phyloP scores from a whole-genome alignment of 2,329 filamentous ascomycete species.

The Helotiales sp. region DNA sequence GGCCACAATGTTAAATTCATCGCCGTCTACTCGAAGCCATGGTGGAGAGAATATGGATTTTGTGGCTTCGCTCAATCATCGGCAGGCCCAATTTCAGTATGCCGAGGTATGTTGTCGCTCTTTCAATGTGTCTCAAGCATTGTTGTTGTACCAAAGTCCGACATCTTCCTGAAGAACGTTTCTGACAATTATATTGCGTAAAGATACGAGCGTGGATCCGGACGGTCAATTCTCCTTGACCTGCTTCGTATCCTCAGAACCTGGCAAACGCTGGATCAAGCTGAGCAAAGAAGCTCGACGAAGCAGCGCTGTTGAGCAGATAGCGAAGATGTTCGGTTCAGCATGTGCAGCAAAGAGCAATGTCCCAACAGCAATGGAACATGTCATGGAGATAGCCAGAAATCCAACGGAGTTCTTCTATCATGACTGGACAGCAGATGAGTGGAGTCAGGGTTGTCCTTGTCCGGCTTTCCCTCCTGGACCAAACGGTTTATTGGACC shows the following conservation, averaged over 20 bases:
- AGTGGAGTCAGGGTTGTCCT: slow-evolving; percentile 5
- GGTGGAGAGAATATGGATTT: slow-evolving; percentile 29
- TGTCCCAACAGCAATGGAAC: neutral
- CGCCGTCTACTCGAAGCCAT: slow-evolving; percentile 39
- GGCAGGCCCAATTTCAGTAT: slow-evolving; percentile 40
- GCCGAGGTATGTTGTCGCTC: no score
- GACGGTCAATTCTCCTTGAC: slow-evolving; percentile 29
- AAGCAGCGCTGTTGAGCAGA: neutral
- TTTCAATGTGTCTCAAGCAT: no score
- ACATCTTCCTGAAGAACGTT: no score
- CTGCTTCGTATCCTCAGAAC: slow-evolving; percentile 1
- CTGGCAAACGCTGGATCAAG: neutral
- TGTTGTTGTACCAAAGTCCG: no score
- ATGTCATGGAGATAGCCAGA: neutral
- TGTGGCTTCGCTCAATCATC: slow-evolving; percentile 41
- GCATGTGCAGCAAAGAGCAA: neutral
- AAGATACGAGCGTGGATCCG: slow-evolving; percentile 39
- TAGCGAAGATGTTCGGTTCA: slow-evolving; percentile 2
- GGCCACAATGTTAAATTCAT: slow-evolving; percentile 48
- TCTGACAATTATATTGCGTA: no score
- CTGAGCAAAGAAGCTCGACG: neutral
- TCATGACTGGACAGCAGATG: slow-evolving; percentile 5
- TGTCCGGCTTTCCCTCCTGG: slow-evolving; percentile 2
- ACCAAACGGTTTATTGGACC: neutral
- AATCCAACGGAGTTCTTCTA: neutral